These are phyloP conservation scores for Lactarius deliciosus DNA, from an alignment of 768 basidiomycete genomes.

Conservation along the genomic window DNA sequence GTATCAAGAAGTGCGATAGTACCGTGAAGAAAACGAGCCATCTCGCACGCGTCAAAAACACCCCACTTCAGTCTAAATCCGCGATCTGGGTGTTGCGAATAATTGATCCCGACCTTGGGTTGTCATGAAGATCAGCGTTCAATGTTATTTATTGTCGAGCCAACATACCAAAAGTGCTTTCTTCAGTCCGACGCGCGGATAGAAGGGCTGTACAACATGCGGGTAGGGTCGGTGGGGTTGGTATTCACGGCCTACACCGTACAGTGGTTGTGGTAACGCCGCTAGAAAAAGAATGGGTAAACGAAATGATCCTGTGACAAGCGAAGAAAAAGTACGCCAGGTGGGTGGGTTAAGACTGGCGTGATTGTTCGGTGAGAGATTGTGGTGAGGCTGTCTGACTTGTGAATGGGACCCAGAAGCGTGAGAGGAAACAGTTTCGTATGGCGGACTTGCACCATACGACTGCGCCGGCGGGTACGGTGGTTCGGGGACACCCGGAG, in stretches of 20 bases:
- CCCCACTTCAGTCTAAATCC: not conserved
- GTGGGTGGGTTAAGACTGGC: not conserved
- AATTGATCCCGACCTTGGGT: constrained; percentile 20
- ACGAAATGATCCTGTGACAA: not conserved
- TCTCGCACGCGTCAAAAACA: not conserved
- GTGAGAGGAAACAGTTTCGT: too few species aligned
- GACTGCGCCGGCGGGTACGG: too few species aligned
- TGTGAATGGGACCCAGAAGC: not conserved
- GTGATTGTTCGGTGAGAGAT: not conserved
- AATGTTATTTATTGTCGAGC: too few species aligned
- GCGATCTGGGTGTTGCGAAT: too few species aligned
- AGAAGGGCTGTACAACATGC: too few species aligned
- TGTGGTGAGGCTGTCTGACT: too few species aligned
- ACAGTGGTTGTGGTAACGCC: too few species aligned
- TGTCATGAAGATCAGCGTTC: too few species aligned
- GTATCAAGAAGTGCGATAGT: not conserved
- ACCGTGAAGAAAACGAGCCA: constrained; percentile 8
- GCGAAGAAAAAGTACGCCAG: not conserved
- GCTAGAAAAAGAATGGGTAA: not conserved
- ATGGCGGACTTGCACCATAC: too few species aligned
- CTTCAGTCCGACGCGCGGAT: not conserved
- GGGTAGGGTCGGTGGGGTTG: too few species aligned
- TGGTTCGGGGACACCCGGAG: too few species aligned
- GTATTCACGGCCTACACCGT: too few species aligned
- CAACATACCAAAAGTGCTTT: constrained; percentile 4